Percentiles rank a stretch among this genome's conserved stretches.
Conservation (phyloP, 2,329 filamentous ascomycete genomes). For the Leptosphaerulina australis region DNA sequence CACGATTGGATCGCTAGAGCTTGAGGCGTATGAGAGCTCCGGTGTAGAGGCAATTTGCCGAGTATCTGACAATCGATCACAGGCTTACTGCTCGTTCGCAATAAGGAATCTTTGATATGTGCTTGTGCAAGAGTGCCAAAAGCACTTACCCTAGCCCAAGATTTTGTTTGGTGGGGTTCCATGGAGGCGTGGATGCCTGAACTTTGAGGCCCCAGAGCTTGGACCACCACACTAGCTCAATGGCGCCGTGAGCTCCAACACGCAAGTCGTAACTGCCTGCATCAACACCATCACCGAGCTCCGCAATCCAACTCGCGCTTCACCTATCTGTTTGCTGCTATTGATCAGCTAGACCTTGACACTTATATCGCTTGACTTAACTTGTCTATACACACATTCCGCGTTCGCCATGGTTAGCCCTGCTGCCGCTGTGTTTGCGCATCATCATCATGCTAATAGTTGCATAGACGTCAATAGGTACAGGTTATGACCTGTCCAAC, state of each 20-base stretch:
- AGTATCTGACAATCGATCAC: background rate
- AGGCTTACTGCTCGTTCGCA: background rate
- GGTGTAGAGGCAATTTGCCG: conserved; percentile 9
- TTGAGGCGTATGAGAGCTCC: conserved; percentile 8
- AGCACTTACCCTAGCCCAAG: conserved; percentile 12
- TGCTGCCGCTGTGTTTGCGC: conserved; percentile 17
- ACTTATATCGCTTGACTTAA: background rate
- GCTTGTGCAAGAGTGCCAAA: background rate
- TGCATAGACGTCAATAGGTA: conserved; percentile 94
- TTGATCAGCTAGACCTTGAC: background rate
- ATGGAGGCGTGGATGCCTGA: conserved; percentile 12
- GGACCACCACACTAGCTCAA: conserved; percentile 11
- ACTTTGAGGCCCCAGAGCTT: conserved; percentile 1
- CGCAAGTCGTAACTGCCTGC: conserved; percentile 43
- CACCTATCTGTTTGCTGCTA: background rate
- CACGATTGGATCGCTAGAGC: conserved; percentile 37
- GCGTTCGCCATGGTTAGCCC: conserved; percentile 39
- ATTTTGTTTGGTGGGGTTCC: conserved; percentile 4
- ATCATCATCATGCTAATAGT: conserved; percentile 27
- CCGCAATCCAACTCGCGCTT: conserved; percentile 7
- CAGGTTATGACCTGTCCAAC: conserved; percentile 98
- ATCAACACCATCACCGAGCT: conserved; percentile 28
- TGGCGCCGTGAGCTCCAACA: conserved; percentile 30
- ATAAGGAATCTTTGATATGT: background rate
- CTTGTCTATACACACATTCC: background rate